Evolutionary conservation across 805 yeast genomes (phyloP), one percentile per base, ranked within the genome.

Genomic region (Zygotorulaspora sp.): DNA sequence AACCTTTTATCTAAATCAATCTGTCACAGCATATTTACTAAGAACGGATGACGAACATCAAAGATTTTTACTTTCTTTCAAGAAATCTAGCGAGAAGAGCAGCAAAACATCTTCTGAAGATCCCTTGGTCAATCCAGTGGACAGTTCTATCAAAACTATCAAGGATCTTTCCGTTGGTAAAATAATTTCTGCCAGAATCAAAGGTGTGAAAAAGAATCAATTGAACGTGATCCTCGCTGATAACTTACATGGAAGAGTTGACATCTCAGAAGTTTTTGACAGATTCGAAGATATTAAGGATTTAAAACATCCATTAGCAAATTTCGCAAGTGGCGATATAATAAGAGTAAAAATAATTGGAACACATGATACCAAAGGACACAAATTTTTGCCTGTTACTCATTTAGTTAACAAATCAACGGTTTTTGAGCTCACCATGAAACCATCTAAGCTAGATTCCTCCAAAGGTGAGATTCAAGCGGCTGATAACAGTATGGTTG

Each of bases 241-340:
- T 43, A 80, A 83, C 55, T 67, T 78, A 44, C 83, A 76, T 51
- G 97, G 95, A 25, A 75, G 94, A 57, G 63, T 89, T 41, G 95
- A 86, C 50, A 68, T 81, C 12, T 74, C 88, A 12, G 83, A 87
- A 61, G 65, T 83, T 26, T 83, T 75, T 61, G 78, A 75, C 36
- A 48, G 59, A 0, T 60, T 66, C 43, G 61, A 65, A 2, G 80
- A 76, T 19, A 81, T 88, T 32, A 62, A 68, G 36, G 78, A 85
- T 53, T 58, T 61, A 14, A 69, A 66, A 42, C 66, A 71, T 29
- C 94, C 95, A 21, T 67, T 85, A 30, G 55, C 72, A 1, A 62
- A 66, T 26, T 84, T 80, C 66, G 66, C 72, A 37, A 69, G 66
- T 36, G 90, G 82, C 33, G 74, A 78, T 24, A 57, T 66, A 3